Evolutionary conservation across 371 early-diverging fungal genomes (phyloP), one percentile per base, ranked within the genome.

Genomic region (Chytridium lagenaria): DNA sequence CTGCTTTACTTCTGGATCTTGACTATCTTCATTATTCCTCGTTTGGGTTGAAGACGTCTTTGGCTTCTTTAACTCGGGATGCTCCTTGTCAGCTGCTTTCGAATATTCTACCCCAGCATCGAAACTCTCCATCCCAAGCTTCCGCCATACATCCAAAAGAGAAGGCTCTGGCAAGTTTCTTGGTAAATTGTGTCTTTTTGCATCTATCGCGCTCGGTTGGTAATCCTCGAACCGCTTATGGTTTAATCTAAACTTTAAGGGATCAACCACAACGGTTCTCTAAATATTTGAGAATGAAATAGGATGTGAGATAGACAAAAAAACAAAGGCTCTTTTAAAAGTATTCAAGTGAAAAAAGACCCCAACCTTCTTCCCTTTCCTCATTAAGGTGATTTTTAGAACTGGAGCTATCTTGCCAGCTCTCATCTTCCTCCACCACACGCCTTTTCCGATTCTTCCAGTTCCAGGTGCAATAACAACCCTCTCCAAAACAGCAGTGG

Each of bases 251-350:
- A 37, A 61, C 55, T 74, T 74, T 34, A 61, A 10, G 16, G 74
- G 74, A 64, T 74, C 69, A 15, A 74, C 61, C 23, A 51, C 67
- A n/a, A 55, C 59, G 26, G 50, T 37, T 36, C 66, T 5, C 66
- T n/a, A n/a, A n/a, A n/a, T n/a, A n/a, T n/a, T n/a, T n/a, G n/a
- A n/a, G n/a, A n/a, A n/a, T n/a, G n/a, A n/a, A n/a, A n/a, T n/a
- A n/a, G n/a, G n/a, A n/a, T n/a, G n/a, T n/a, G n/a, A n/a, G n/a
- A n/a, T n/a, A n/a, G n/a, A n/a, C n/a, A n/a, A n/a, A n/a, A n/a
- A n/a, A n/a, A n/a, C n/a, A n/a, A n/a, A n/a, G n/a, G n/a, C n/a
- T n/a, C n/a, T n/a, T n/a, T n/a, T n/a, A n/a, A n/a, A n/a, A n/a
- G n/a, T n/a, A n/a, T n/a, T n/a, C n/a, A n/a, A n/a, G n/a, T n/a